Base-by-base conservation (phyloP, 2,329 filamentous ascomycete genomes). In the Xylariaceae sp. region DNA sequence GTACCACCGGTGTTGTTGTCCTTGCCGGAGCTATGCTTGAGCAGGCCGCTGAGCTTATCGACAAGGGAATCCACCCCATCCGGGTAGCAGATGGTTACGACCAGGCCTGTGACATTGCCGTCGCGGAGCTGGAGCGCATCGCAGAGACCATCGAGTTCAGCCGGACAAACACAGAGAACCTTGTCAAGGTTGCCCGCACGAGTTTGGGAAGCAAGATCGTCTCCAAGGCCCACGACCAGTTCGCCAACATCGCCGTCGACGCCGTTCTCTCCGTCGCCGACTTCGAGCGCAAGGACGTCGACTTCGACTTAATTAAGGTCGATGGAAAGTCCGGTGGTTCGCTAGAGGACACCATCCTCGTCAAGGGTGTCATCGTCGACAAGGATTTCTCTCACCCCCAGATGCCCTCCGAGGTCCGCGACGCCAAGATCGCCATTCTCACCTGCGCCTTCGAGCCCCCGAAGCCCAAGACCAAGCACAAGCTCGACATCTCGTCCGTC, bases 341-440 rank as follows among this genome's bases (percentile, higher is more conserved):
- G 34, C 83, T 99, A 15, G 93, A 97, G 76, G 94, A 99, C 76
- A 90, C 92, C 4, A 78, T 97, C 35, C 86, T 99, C 49, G 93
- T 99, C 68, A 95, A 97, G 79, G 94, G 94, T 74, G 94, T 99
- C 66, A 96, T 99, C 74, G 85, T 99, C 75, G 94, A 99, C 84
- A 99, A 99, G 81, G 95, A 99, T 79, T 99, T 99, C 76, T 97
- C 94, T 41, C 94, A 99, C 76, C 94, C 94, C 10, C 94, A 99
- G 79, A 99, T 99, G 94, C 94, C 94, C 9, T 90, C 89, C 54
- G 92, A 97, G 77, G 93, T 99, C 65, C 84, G 82, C 69, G 92
- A 99, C 76, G 95, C 94, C 72, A 97, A 97, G 81, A 87, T 99
- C 72, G 94, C 94, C 68, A 99, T 99, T 71, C 80, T 99, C 61